Base-by-base conservation (phyloP, 169 alveolate species). In the Eimeria nieschulzi region DNA sequence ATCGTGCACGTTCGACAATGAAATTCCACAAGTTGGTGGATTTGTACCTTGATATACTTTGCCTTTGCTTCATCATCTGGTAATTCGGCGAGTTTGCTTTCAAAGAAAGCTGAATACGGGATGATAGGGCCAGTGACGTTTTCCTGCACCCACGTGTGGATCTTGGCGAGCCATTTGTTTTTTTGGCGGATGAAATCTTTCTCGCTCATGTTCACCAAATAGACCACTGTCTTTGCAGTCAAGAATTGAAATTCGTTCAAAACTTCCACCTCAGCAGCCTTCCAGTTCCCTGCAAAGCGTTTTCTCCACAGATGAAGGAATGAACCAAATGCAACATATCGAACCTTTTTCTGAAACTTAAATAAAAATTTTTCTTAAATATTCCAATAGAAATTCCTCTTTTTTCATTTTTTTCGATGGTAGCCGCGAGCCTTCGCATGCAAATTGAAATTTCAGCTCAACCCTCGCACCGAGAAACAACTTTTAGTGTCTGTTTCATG, bases 221-320 rank as follows among this genome's bases (percentile, higher is more conserved):
- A 99, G 19, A 99, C 99, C 19, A 98, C 98, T n/a, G 99, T 99
- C 96, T 99, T 99, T 7, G 99, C 99, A 21, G 99, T 99, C 71
- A 99, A 93, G 94, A 98, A 99, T 92, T 97, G 97, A 92, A 96
- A 97, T 87, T 97, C 91, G 71, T 93, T 93, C 53, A 93, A 23
- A 68, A 90, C 90, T 54, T 90, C 95, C 25, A 91, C 94, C 39
- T 91, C 94, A n/a, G 94, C 92, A 0, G 92, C 92, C 63, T 92
- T 92, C 94, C 94, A 92, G 94, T 92, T 75, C 59, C 91, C 94
- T 92, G 73, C 70, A 73, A 33, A 33, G 46, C 46, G 46, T 33
- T 3, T 33, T 33, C 46, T 33, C 46, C 46, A 33, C 46, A 33
- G 3, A 33, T 1, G 46, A 59, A 59, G 68, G 68, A 59, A 19